Conservation (phyloP, 257 asterid genomes). For the Solanum gandarillasii region DNA sequence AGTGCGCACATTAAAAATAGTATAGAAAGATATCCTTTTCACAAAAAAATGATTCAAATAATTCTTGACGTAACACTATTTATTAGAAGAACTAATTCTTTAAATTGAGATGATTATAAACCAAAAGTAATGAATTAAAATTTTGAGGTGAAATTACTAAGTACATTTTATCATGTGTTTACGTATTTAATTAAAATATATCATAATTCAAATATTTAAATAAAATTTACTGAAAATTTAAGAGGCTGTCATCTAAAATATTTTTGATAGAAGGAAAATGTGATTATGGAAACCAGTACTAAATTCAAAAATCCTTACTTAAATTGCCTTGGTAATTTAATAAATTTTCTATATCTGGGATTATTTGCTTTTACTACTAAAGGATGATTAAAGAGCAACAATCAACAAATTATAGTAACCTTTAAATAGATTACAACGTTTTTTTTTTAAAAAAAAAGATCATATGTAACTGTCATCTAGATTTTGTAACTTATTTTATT, state of each 20-base stretch:
- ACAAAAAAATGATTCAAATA: background rate
- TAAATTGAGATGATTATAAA: background rate
- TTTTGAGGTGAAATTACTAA: background rate
- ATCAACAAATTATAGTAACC: background rate
- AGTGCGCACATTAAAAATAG: background rate
- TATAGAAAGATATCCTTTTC: too few species aligned
- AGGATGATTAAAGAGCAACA: background rate
- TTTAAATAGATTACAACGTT: background rate
- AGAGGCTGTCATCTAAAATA: background rate
- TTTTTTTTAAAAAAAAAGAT: background rate
- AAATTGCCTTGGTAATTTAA: background rate
- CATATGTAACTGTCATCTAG: background rate
- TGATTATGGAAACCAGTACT: background rate
- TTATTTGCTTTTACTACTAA: background rate
- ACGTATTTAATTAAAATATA: too few species aligned
- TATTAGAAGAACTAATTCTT: background rate
- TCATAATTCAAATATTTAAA: too few species aligned
- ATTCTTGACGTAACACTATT: too few species aligned
- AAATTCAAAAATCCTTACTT: background rate
- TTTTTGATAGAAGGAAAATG: background rate
- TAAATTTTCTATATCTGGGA: background rate
- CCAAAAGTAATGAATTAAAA: background rate
- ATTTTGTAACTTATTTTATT: background rate
- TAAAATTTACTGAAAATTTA: too few species aligned
- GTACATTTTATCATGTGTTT: background rate